Evolutionary conservation across 2,329 filamentous ascomycete species (phyloP).

Genomic region (Aspergillus novoparasiticus): DNA sequence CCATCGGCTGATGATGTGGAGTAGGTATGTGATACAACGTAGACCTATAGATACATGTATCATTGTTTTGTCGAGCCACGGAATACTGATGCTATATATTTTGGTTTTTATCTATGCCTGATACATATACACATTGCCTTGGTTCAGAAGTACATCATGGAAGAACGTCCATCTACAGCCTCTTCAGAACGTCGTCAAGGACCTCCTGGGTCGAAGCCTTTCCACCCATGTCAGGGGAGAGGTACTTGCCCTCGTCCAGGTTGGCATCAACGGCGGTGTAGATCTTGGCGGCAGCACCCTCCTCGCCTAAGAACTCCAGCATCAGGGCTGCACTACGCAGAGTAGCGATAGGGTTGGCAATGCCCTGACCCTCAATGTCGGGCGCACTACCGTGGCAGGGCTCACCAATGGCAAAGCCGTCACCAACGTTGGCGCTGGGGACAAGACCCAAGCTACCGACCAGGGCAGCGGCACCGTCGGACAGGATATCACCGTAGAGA

Average conservation of each 20-base stretch:
- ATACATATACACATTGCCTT: not conserved
- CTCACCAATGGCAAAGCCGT: conserved; percentile 93
- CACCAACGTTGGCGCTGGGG: conserved; percentile 91
- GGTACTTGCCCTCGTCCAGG: conserved; percentile 75
- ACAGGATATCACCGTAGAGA: conserved; percentile 95
- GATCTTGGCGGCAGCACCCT: conserved; percentile 82
- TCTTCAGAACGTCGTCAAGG: conserved; percentile 80
- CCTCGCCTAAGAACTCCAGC: conserved; percentile 92
- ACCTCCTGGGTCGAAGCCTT: conserved; percentile 84
- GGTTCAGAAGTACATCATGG: conserved; percentile 1
- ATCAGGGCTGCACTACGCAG: conserved; percentile 88
- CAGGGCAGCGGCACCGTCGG: conserved; percentile 90
- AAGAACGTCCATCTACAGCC: conserved; percentile 59
- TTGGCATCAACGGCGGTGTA: conserved; percentile 91
- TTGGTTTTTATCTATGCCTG: not conserved
- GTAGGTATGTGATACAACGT: conserved; percentile 9
- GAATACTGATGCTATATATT: not conserved
- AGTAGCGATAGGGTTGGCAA: conserved; percentile 96
- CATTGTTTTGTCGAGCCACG: not conserved
- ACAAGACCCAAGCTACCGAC: conserved; percentile 92
- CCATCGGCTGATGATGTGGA: conserved; percentile 24
- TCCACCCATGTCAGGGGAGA: conserved; percentile 90
- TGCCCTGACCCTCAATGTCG: conserved; percentile 88
- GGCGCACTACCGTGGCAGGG: conserved; percentile 96
- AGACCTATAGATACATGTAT: not conserved